A percentile compares a stretch with the other conserved stretches of the same genome.
Evolutionary conservation across 2,329 filamentous ascomycete genomes (phyloP).

Genomic region (Aspergillus niger): DNA sequence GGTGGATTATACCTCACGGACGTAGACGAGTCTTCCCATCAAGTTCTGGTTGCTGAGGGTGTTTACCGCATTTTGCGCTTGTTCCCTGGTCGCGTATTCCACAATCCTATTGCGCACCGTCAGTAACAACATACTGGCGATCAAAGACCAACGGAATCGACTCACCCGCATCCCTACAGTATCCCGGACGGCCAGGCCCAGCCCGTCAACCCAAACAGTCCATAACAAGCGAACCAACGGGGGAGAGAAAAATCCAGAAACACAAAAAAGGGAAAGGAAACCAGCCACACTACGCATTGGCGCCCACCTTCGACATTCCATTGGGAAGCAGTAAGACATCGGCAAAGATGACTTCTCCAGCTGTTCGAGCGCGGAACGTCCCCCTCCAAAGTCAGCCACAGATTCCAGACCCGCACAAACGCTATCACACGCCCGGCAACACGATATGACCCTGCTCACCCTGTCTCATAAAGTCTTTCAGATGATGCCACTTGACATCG

Average conservation of each 20-base stretch:
- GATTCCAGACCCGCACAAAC: slow-evolving; percentile 22
- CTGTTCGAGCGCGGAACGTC: slow-evolving; percentile 53
- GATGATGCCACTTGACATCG: slow-evolving; percentile 99
- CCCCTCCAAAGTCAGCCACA: slow-evolving; percentile 35
- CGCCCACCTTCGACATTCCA: slow-evolving; percentile 99
- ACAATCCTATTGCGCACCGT: slow-evolving; percentile 72
- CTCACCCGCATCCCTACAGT: slow-evolving; percentile 99
- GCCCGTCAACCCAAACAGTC: slow-evolving; percentile 98
- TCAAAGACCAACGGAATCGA: slow-evolving; percentile 27
- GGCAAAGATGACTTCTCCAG: slow-evolving; percentile 98
- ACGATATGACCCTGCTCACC: slow-evolving; percentile 62
- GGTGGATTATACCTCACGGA: slow-evolving; percentile 75
- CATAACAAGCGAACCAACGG: slow-evolving; percentile 65
- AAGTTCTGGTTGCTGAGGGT: slow-evolving; percentile 99
- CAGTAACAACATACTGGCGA: not conserved
- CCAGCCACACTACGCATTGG: slow-evolving; percentile 87
- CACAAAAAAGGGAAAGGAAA: slow-evolving; percentile 54
- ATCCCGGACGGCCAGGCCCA: slow-evolving; percentile 81
- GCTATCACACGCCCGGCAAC: slow-evolving; percentile 24
- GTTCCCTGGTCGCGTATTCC: slow-evolving; percentile 99
- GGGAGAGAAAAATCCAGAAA: slow-evolving; percentile 20
- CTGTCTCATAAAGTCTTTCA: slow-evolving; percentile 99
- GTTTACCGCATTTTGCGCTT: slow-evolving; percentile 96
- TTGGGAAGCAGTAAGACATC: slow-evolving; percentile 99
- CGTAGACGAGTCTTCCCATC: slow-evolving; percentile 97